Base-by-base conservation (phyloP, 345 rosid species). In the Angophora floribunda region DNA sequence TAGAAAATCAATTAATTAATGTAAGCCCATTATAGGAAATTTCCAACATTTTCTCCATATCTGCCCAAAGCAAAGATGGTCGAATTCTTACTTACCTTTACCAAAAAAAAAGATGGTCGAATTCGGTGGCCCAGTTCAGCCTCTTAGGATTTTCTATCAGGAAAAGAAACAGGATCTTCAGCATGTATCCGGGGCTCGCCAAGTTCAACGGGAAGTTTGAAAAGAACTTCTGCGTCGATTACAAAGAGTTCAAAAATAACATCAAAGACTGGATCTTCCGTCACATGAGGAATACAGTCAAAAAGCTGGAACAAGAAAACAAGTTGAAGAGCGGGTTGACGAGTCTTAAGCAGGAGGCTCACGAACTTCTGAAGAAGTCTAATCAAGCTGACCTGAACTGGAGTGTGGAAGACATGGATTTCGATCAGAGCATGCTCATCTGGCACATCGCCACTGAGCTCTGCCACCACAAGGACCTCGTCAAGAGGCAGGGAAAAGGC, bases 281-380 rank as follows among this genome's bases (percentile, higher is more conserved):
- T 70, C 47, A 36, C 47, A 0, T 41, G 2, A 70, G 0, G 47
- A 0, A 36, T 4, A 17, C 80, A 22, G 26, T 70, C 24, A 0
- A 67, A 4, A 0, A 70, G 5, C 47, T 36, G 80, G 47, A 2
- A 70, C 1, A 0, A 0, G 41, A 41, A 7, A 1, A 17, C 47
- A 17, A 41, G 16, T 19, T 41, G 80, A 70, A 70, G 24, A 2
- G 13, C 2, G 45, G 80, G 80, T 4, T 70, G 47, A 17, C 47
- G 80, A 19, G 7, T 41, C 80, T 70, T 17, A 70, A 5, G 47
- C 1, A 0, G 80, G 80, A 17, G 47, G 22, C 0, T 2, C 1
- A 9, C 47, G 47, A 36, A 36, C 7, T 17, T 4, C 80, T 70
- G 24, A 36, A 9, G 0, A 36, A 0, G 47, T 9, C 0, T 2